These are phyloP conservation scores for Cryoendolithus antarcticus DNA, from an alignment of 2,329 filamentous ascomycete species.

Conservation along the genomic window DNA sequence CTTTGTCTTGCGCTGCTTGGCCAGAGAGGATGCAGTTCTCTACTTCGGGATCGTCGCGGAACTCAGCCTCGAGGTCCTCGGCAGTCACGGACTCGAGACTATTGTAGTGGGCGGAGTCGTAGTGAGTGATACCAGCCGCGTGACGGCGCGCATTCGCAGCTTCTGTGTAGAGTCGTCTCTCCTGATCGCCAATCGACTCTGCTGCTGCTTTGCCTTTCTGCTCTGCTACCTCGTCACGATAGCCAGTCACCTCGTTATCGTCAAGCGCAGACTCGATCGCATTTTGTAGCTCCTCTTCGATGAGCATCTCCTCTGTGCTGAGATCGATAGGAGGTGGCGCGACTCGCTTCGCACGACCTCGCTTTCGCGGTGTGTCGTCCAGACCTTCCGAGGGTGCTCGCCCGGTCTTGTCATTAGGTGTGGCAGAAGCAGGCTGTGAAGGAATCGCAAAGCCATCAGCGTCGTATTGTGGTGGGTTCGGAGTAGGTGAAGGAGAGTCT, in stretches of 20 bases:
- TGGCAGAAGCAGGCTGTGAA: conserved; percentile 9
- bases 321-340: conserved; percentile 22
- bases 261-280: conserved; percentile 29
- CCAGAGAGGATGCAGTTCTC: conserved; percentile 61
- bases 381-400: too few species aligned
- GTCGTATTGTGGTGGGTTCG: conserved; percentile 22
- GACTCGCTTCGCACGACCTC: conserved; percentile 20
- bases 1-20: conserved; percentile 68
- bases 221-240: conserved; percentile 17
- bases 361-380: conserved; percentile 20
- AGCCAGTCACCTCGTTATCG: conserved; percentile 17
- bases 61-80: conserved; percentile 47
- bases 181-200: conserved; percentile 8
- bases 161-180: conserved; percentile 24
- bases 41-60: conserved; percentile 82
- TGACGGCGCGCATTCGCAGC: conserved; percentile 40
- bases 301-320: conserved; percentile 32
- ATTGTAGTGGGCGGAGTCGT: conserved; percentile 7
- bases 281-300: conserved; percentile 34
- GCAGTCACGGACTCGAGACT: conserved; percentile 13
- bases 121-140: conserved; percentile 37
- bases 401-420: too few species aligned
- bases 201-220: conserved; percentile 17
- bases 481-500: background rate
- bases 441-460: conserved; percentile 32